Percentiles rank a stretch among this genome's conserved stretches.
Evolutionary conservation across 495 filamentous ascomycete species (phyloP).

Genomic region (Aspergillus cristatus): DNA sequence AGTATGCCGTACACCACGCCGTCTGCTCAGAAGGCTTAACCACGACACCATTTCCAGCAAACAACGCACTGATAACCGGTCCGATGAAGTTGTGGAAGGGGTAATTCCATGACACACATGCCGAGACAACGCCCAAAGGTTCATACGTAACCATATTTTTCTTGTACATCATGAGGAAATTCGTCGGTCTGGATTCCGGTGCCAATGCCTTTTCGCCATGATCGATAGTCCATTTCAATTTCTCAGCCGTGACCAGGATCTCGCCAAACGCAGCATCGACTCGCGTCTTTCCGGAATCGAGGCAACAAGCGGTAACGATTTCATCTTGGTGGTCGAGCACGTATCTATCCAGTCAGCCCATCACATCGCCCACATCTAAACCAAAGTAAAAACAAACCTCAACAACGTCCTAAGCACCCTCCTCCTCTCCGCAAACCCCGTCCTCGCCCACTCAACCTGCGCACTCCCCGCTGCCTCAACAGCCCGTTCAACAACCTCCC

Average conservation of each 20-base stretch:
- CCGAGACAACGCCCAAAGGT: slow-evolving; percentile 84
- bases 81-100: slow-evolving; percentile 92
- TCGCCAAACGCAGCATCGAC: slow-evolving; percentile 90
- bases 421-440: slow-evolving; percentile 67
- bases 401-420: slow-evolving; percentile 74
- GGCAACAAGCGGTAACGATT: slow-evolving; percentile 76
- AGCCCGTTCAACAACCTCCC: slow-evolving; percentile 70
- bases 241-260: slow-evolving; percentile 87
- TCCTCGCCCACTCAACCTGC: slow-evolving; percentile 72
- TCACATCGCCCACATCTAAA: neutral
- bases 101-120: slow-evolving; percentile 94
- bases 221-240: slow-evolving; percentile 86
- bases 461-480: slow-evolving; percentile 65
- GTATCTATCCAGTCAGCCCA: slow-evolving; percentile 31
- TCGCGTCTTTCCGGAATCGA: slow-evolving; percentile 96
- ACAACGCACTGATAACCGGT: slow-evolving; percentile 82
- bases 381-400: slow-evolving; percentile 40
- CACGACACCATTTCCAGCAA: slow-evolving; percentile 85
- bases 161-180: slow-evolving; percentile 93
- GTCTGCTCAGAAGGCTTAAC: slow-evolving; percentile 92
- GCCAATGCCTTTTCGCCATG: slow-evolving; percentile 79
- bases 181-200: slow-evolving; percentile 64
- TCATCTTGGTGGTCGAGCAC: slow-evolving; percentile 84
- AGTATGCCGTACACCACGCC: slow-evolving; percentile 80
- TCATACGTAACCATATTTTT: slow-evolving; percentile 85